Percentiles rank a stretch among this genome's conserved stretches.
Conservation (phyloP, 2,329 filamentous ascomycete species). For the Fusarium sp. region DNA sequence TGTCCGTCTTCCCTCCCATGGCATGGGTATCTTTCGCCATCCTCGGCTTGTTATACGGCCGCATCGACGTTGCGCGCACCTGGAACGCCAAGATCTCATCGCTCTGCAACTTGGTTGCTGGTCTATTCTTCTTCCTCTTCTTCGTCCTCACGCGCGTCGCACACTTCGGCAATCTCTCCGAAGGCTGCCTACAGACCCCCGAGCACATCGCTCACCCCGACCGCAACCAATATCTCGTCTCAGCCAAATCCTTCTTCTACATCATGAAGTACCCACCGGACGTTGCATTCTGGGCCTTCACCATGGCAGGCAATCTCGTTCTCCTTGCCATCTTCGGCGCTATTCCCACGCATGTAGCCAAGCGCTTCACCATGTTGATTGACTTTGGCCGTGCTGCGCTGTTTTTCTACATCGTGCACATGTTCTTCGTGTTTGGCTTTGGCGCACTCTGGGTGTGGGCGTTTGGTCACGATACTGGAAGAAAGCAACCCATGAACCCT, state of each 20-base stretch:
- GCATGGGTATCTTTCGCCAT: constrained; percentile 62
- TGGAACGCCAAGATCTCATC: constrained; percentile 47
- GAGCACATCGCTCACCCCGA: constrained; percentile 50
- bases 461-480: constrained; percentile 53
- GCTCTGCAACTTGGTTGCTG: constrained; percentile 48
- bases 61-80: constrained; percentile 51
- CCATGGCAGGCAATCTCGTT: constrained; percentile 54
- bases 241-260: constrained; percentile 59
- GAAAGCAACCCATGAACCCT: constrained; percentile 45
- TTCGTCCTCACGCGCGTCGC: constrained; percentile 58
- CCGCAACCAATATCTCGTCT: constrained; percentile 57
- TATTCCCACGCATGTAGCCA: constrained; percentile 49
- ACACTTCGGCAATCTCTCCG: constrained; percentile 58
- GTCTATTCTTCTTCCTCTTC: constrained; percentile 50
- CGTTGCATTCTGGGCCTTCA: constrained; percentile 58
- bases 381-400: constrained; percentile 60
- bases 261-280: constrained; percentile 61
- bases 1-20: constrained; percentile 58
- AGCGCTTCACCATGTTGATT: constrained; percentile 52
- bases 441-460: constrained; percentile 42
- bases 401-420: constrained; percentile 60
- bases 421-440: constrained; percentile 50
- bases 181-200: constrained; percentile 56
- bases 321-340: constrained; percentile 54
- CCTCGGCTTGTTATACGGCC: constrained; percentile 58